Conservation (phyloP, 768 basidiomycete species). For the Trametes gibbosa region DNA sequence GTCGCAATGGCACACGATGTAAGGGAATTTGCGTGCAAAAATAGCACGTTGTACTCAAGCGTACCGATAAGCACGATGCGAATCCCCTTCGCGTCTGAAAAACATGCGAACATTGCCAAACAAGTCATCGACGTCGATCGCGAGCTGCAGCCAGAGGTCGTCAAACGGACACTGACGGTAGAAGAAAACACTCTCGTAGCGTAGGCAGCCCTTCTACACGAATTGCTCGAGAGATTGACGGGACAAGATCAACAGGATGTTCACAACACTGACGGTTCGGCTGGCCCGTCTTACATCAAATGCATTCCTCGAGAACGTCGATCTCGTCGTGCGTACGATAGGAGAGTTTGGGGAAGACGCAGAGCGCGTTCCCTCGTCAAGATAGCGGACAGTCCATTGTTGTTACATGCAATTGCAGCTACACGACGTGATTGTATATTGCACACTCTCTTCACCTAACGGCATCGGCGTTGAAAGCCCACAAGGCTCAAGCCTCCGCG, state of each 20-base stretch:
- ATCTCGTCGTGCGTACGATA: slow-evolving; percentile 80
- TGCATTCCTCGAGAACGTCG: slow-evolving; percentile 85
- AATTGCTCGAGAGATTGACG: no score
- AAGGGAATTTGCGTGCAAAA: slow-evolving; percentile 24
- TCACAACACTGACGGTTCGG: slow-evolving; percentile 77
- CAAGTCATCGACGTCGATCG: slow-evolving; percentile 84
- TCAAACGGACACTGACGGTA: slow-evolving; percentile 66
- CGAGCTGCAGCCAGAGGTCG: slow-evolving; percentile 79
- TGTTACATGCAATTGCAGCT: slow-evolving; percentile 16
- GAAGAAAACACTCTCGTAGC: slow-evolving; percentile 69
- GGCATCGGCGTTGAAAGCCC: slow-evolving; percentile 25
- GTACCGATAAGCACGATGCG: slow-evolving; percentile 52
- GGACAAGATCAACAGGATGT: slow-evolving; percentile 45
- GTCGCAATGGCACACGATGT: slow-evolving; percentile 55
- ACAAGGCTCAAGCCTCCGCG: slow-evolving; percentile 27
- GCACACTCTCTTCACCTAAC: slow-evolving; percentile 21
- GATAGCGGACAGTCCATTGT: slow-evolving; percentile 2
- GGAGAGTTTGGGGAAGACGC: slow-evolving; percentile 76
- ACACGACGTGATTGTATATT: slow-evolving; percentile 18
- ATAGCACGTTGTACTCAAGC: not conserved
- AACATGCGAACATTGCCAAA: slow-evolving; percentile 80
- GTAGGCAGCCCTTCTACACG: slow-evolving; percentile 44
- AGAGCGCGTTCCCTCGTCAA: slow-evolving; percentile 24
- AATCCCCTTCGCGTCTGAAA: slow-evolving; percentile 71
- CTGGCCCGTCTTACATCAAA: slow-evolving; percentile 84